Evolutionary conservation across 768 basidiomycete genomes (phyloP).

Genomic region (Plicaturopsis crispa): DNA sequence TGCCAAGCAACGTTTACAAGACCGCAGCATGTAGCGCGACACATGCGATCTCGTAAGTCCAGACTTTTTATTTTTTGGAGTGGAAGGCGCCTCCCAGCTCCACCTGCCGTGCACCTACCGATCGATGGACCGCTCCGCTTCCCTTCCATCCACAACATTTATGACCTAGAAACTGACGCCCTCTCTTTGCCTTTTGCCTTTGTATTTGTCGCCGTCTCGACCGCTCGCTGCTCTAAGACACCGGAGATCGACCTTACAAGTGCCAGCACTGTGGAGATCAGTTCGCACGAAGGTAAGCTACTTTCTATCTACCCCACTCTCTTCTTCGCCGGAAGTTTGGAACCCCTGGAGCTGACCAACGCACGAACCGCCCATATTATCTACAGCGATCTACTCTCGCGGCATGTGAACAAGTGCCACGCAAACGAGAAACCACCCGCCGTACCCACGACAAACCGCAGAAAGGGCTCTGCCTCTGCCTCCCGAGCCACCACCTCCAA

Average conservation of each 20-base stretch:
- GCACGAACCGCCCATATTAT: constrained; percentile 3
- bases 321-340: too few relatives aligned
- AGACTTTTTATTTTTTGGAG: constrained; percentile 7
- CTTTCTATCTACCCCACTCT: constrained; percentile 5
- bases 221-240: constrained; percentile 41
- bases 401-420: constrained; percentile 87
- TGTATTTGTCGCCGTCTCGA: constrained; percentile 5
- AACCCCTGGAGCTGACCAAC: too few relatives aligned
- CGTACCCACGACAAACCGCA: constrained; percentile 26
- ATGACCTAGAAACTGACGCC: constrained; percentile 5
- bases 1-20: constrained; percentile 84
- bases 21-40: constrained; percentile 83
- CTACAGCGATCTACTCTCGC: constrained; percentile 70
- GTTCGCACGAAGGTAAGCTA: constrained; percentile 69
- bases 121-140: constrained; percentile 8
- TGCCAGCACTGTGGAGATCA: constrained; percentile 86
- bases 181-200: constrained; percentile 8
- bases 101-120: constrained; percentile 9
- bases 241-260: constrained; percentile 85
- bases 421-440: constrained; percentile 54
- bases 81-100: constrained; percentile 13
- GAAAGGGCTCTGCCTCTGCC: constrained; percentile 60
- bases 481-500: constrained; percentile 73
- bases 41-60: constrained; percentile 84
- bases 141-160: constrained; percentile 8